Evolutionary conservation across 768 basidiomycete genomes (phyloP).

Genomic region (Boletus sp.): DNA sequence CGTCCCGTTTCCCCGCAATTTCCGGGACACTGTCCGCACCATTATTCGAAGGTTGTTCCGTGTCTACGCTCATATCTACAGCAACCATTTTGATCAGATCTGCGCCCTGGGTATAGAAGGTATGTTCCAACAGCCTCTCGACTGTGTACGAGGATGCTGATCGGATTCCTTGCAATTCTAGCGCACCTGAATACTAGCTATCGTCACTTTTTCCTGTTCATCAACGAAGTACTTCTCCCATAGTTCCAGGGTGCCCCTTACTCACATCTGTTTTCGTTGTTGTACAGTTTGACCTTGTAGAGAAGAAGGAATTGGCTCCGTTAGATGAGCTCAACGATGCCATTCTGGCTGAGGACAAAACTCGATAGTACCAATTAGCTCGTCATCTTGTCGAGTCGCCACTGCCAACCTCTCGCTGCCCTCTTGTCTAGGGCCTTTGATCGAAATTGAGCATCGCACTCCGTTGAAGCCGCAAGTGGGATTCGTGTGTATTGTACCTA

Average conservation of each 20-base stretch:
- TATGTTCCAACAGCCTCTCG: constrained; percentile 29
- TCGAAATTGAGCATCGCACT: neutral
- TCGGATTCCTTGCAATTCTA: constrained; percentile 29
- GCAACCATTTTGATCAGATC: constrained; percentile 98
- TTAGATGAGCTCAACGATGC: constrained; percentile 94
- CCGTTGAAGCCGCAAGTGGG: neutral
- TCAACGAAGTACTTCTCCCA: constrained; percentile 74
- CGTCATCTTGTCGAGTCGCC: neutral
- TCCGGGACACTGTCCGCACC: constrained; percentile 86
- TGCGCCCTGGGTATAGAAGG: constrained; percentile 98
- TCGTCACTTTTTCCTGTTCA: constrained; percentile 95
- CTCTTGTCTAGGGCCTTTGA: neutral
- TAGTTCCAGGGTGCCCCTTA: neutral
- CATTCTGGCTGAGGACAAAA: constrained; percentile 61
- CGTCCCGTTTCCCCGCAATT: constrained; percentile 85
- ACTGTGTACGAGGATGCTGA: neutral
- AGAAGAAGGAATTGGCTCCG: constrained; percentile 93
- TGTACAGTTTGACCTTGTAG: constrained; percentile 83
- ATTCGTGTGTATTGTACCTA: constrained; percentile 6
- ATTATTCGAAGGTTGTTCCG: constrained; percentile 92
- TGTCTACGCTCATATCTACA: constrained; percentile 98
- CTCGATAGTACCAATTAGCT: constrained; percentile 18
- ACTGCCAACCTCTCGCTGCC: neutral
- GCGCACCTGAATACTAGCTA: constrained; percentile 99
- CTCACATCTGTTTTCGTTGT: constrained; percentile 6